Percentiles rank a stretch among this genome's conserved stretches.
Evolutionary conservation across 331 rosid species (phyloP).

Genomic region (Rhamnella rubrinervis): DNA sequence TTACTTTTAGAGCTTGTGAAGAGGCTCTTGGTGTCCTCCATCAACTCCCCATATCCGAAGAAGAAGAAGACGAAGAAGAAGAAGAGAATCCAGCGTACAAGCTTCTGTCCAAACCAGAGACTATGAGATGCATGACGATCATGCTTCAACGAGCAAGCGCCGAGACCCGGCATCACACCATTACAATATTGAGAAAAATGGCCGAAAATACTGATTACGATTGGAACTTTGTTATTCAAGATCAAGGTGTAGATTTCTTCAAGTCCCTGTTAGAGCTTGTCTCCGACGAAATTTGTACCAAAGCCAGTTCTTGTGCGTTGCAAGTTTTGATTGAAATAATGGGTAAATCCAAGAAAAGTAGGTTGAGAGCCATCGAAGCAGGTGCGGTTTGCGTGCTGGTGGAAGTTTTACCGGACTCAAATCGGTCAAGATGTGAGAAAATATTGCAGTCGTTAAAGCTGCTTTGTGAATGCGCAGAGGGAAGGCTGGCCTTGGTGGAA

Average conservation of each 20-base stretch:
- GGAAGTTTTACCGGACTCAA: conserved; percentile 46
- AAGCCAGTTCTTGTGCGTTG: conserved; percentile 42
- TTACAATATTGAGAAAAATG: conserved; percentile 35
- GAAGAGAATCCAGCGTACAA: conserved; percentile 17
- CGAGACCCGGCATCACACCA: conserved; percentile 38
- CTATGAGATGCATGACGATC: conserved; percentile 32
- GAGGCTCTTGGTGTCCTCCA: conserved; percentile 48
- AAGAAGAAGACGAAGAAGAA: conserved; percentile 5
- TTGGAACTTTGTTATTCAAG: conserved; percentile 37
- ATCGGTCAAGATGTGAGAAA: conserved; percentile 39
- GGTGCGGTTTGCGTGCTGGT: conserved; percentile 48
- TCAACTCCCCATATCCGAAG: conserved; percentile 14
- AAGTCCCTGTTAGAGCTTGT: conserved; percentile 50
- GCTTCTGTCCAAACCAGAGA: conserved; percentile 28
- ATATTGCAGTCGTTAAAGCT: conserved; percentile 32
- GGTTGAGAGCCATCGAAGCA: conserved; percentile 45
- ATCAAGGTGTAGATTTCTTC: conserved; percentile 47
- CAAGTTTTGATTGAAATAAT: conserved; percentile 41
- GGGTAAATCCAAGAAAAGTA: conserved; percentile 36
- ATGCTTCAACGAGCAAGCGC: conserved; percentile 48
- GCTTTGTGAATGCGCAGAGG: conserved; percentile 52
- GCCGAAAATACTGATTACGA: conserved; percentile 24
- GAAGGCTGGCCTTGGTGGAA: conserved; percentile 48
- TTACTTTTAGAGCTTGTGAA: conserved; percentile 43
- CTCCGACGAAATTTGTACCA: conserved; percentile 45